These are phyloP conservation scores for Aechmea fasciata DNA, from an alignment of 176 grass and related monocot genomes.

Conservation along the genomic window DNA sequence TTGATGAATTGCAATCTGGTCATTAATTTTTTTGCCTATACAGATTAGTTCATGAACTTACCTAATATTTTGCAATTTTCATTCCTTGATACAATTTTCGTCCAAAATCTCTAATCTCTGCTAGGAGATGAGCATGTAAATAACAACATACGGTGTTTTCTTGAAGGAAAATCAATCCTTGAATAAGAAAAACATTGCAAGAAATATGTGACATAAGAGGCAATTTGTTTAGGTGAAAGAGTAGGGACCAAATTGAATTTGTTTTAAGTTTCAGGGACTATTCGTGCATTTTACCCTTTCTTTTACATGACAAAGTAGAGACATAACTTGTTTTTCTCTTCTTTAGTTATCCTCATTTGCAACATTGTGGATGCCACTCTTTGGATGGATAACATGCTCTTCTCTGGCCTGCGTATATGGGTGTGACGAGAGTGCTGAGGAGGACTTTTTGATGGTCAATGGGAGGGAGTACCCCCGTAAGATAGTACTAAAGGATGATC, in stretches of 20 bases:
- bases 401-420: constrained; percentile 70
- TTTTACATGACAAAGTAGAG: background rate
- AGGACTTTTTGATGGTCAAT: constrained; percentile 49
- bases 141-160: too few species aligned
- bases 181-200: too few species aligned
- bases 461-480: constrained; percentile 60
- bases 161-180: too few species aligned
- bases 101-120: too few species aligned
- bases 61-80: background rate
- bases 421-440: constrained; percentile 30
- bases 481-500: constrained; percentile 40
- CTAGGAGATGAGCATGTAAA: too few species aligned
- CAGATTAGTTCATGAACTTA: background rate
- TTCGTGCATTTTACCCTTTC: too few species aligned
- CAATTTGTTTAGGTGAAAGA: background rate
- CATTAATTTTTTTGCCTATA: too few species aligned
- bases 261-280: too few species aligned
- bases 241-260: too few species aligned
- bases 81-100: background rate
- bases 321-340: constrained; percentile 10
- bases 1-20: too few species aligned
- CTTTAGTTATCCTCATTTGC: constrained; percentile 71
- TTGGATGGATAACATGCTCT: constrained; percentile 69
- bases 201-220: background rate
- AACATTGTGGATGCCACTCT: constrained; percentile 60